A percentile compares a stretch with the other conserved stretches of the same genome.
Conservation (phyloP, 2,329 filamentous ascomycete genomes). For the Botrytis hyacinthi region DNA sequence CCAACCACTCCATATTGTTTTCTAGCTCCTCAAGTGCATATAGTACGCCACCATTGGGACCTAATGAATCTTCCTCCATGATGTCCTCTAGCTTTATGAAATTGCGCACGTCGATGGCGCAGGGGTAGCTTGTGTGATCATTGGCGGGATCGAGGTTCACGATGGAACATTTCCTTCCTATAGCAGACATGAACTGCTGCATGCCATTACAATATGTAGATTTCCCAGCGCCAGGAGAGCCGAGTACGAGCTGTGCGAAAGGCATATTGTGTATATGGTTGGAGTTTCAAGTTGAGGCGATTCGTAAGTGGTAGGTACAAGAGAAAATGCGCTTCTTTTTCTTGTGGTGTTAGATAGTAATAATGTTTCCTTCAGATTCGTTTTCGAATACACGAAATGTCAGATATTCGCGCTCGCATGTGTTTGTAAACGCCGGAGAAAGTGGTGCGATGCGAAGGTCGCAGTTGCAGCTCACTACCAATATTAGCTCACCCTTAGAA, state of each 20-base stretch:
- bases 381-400: not conserved
- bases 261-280: constrained; percentile 32
- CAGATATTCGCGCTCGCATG: not conserved
- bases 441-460: not conserved
- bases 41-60: constrained; percentile 87
- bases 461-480: not conserved
- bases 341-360: not conserved
- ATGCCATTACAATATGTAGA: constrained; percentile 99
- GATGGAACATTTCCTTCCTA: constrained; percentile 89
- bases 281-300: not conserved
- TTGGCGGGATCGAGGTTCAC: constrained; percentile 98
- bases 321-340: not conserved
- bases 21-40: constrained; percentile 96
- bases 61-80: constrained; percentile 86
- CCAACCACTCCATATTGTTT: constrained; percentile 89
- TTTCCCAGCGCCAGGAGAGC: constrained; percentile 93
- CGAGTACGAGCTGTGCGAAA: constrained; percentile 66
- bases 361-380: not conserved
- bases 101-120: constrained; percentile 84
- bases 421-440: not conserved
- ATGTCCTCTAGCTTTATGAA: constrained; percentile 90
- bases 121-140: constrained; percentile 84
- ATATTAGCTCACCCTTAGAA: not conserved
- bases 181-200: constrained; percentile 96
- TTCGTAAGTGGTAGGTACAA: not conserved